Evolutionary conservation across 768 basidiomycete genomes (phyloP), one percentile per base, ranked within the genome.

Genomic region (Suillus hirtellus): DNA sequence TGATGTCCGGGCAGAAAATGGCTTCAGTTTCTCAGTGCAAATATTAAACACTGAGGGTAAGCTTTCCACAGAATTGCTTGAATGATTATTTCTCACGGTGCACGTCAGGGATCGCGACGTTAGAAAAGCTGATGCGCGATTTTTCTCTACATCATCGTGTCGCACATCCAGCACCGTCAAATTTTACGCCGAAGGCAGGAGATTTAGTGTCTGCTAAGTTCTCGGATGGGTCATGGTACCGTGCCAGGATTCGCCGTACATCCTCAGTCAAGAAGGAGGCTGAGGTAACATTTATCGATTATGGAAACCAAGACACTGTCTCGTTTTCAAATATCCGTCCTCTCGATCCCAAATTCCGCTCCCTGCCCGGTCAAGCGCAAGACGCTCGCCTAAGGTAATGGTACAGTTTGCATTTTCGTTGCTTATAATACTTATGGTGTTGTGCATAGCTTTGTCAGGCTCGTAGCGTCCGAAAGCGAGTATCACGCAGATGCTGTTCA

Each of bases 171-270:
- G 74, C 84, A 19, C 82, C 91, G 4, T 68, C 89, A n/a, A 85
- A 83, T 58, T 96, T 95, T 70, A 79, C 81, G 5, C 96, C 96
- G 1, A 88, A 86, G 71, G 86, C 84, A 21, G 95, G 95, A 9
- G 95, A 98, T 62, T 81, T 98, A 34, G 93, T 99, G 19, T 94
- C 93, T 14, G 96, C 95, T 19, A 95, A 95, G 72, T 98, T 98
- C 77, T 92, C 90, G 55, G 92, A 97, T 70, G 93, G 93, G 9
- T 81, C 89, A 55, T 99, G 96, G 97, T 98, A 99, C 76, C 91
- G 96, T 59, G 96, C 96, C 50, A 92, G 88, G 78, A 89, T 98
- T 64, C 90, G 91, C 60, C 84, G 92, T 24, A 79, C 86, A n/a
- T 96, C 93, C 52, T 86, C 93, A 4, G 69, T 92, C 47, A 97